Percentiles rank a stretch among this genome's conserved stretches.
Evolutionary conservation across 805 yeast genomes (phyloP).

Genomic region (Saccharomycopsis olivae): DNA sequence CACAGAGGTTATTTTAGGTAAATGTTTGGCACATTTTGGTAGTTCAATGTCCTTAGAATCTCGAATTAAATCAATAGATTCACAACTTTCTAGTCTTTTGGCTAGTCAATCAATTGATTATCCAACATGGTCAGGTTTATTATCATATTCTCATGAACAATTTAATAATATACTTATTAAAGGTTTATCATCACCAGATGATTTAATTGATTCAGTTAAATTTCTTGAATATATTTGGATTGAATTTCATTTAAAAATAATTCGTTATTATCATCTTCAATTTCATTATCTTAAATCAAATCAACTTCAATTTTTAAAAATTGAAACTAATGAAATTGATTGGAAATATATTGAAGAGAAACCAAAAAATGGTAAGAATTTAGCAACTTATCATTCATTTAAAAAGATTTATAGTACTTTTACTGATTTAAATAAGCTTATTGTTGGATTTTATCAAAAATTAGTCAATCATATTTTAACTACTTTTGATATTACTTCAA

Average conservation of each 20-base stretch:
- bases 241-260: conserved; percentile 3
- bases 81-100: conserved; percentile 3
- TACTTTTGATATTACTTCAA: conserved; percentile 1
- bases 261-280: conserved; percentile 13
- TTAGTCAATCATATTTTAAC: conserved; percentile 2
- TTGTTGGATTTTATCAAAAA: conserved; percentile 5
- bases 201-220: background rate
- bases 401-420: conserved; percentile 6
- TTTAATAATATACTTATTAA: background rate
- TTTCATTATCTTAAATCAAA: conserved; percentile 10
- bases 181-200: background rate
- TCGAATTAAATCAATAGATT: conserved; percentile 1
- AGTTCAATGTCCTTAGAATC: conserved; percentile 7
- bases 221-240: conserved; percentile 12
- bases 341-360: background rate
- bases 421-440: conserved; percentile 1
- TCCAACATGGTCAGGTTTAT: conserved; percentile 7
- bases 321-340: background rate
- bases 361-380: background rate
- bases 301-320: conserved; percentile 4
- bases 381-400: conserved; percentile 3
- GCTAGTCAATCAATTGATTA: conserved; percentile 8
- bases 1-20: too few relatives aligned
- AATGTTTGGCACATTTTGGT: too few relatives aligned
- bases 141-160: conserved; percentile 6